phyloP scores from a whole-genome alignment of 2,329 filamentous ascomycete genomes.

The Paraphoma chrysanthemicola region DNA sequence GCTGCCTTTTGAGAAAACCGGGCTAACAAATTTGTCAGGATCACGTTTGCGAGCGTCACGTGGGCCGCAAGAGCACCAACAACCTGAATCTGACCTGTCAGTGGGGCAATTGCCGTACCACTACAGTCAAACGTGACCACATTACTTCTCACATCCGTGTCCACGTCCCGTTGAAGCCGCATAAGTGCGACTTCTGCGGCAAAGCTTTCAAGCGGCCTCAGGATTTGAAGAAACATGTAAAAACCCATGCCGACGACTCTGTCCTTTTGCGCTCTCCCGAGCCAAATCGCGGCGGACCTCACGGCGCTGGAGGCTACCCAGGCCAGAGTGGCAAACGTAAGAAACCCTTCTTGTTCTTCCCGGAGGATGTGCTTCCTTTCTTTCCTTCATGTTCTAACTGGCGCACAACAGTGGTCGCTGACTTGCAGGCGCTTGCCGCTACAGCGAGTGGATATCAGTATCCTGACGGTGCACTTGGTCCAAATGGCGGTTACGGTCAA shows the following conservation, averaged over 20 bases:
- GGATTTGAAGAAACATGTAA: constrained; percentile 99
- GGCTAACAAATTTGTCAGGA: constrained; percentile 65
- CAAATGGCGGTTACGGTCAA: constrained; percentile 50
- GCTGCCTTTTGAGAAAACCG: background rate
- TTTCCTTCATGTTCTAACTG: constrained; percentile 43
- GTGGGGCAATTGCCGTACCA: constrained; percentile 95
- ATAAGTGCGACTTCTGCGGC: constrained; percentile 98
- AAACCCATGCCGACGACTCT: constrained; percentile 96
- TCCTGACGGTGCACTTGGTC: constrained; percentile 49
- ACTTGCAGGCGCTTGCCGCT: constrained; percentile 57
- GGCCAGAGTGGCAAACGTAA: constrained; percentile 50
- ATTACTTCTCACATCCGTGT: constrained; percentile 99
- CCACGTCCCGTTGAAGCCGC: constrained; percentile 97
- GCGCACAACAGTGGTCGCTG: constrained; percentile 50
- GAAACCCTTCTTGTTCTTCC: constrained; percentile 21
- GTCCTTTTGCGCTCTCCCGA: constrained; percentile 72
- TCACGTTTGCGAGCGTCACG: constrained; percentile 97
- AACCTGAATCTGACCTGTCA: constrained; percentile 97
- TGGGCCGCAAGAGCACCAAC: constrained; percentile 98
- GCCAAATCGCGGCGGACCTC: constrained; percentile 57
- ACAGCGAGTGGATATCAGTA: constrained; percentile 58
- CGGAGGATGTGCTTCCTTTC: constrained; percentile 8
- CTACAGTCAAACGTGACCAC: constrained; percentile 97
- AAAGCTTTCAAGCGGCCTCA: constrained; percentile 99
- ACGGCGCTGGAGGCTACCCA: constrained; percentile 45